Evolutionary conservation across 805 yeast species (phyloP), one percentile per base, ranked within the genome.

Genomic region (Teunomyces cretensis): DNA sequence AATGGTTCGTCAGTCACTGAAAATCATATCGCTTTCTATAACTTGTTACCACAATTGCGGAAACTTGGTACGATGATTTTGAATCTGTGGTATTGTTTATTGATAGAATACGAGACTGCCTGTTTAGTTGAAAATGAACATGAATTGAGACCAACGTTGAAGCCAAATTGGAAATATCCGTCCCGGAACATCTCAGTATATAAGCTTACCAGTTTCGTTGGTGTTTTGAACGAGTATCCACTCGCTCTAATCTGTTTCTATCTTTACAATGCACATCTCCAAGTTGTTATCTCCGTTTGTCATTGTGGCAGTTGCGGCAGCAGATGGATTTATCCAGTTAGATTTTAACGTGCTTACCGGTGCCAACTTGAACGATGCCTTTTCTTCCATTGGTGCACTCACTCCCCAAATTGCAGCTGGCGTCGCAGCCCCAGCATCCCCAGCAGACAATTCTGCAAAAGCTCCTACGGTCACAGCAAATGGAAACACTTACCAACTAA

Each of bases 261-360:
- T 17, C 26, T 31, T 22, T 30, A 13, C 12, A 15, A 35, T 35
- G 38, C n/a, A 13, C n/a, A 35, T 35, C 7, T 35, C 38, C 15
- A 35, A 35, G 15, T 24, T 22, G 13, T n/a, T 35, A 19, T 6
- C 38, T 35, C 17, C 49, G 9, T 30, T 42, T n/a, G 38, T 43
- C 13, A 17, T 41, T 30, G 39, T 43, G 13, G 33, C 55, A 7
- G 45, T 47, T 8, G 37, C 47, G 8, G 56, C 54, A 19, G 36
- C 43, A 15, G 60, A 57, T 42, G 62, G 62, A 4, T 56, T 54
- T 42, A 50, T 49, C 32, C 54, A 57, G 41, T 30, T 60, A 30
- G 59, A 59, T 43, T 62, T 62, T 42, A 56, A 57, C 43, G 58
- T 62, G 24, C 47, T 57, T 42, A 50, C 51, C 15, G 66, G 66